phyloP scores from a whole-genome alignment of 768 basidiomycete species.

The Favolaschia claudopus region DNA sequence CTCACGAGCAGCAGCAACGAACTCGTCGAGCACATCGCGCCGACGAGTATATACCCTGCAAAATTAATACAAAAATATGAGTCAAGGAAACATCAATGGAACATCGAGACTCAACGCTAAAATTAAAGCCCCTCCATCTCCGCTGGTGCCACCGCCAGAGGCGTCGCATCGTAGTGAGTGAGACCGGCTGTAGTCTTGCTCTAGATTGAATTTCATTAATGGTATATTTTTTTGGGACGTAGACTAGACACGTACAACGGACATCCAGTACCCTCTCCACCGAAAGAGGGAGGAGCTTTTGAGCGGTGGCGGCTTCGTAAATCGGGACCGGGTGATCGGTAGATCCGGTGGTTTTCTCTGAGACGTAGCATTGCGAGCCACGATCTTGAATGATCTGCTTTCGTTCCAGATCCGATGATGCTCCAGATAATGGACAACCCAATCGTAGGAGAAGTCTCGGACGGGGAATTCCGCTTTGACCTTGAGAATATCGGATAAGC shows the following conservation, averaged over 20 bases:
- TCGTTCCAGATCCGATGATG: slow-evolving; percentile 20
- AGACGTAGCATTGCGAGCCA: slow-evolving; percentile 12
- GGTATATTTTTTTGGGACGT: too few species aligned
- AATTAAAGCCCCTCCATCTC: too few species aligned
- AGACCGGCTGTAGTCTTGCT: too few species aligned
- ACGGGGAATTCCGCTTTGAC: slow-evolving; percentile 14
- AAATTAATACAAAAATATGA: not conserved
- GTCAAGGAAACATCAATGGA: not conserved
- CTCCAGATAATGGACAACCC: slow-evolving; percentile 19
- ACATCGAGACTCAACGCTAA: too few species aligned
- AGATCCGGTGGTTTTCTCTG: not conserved
- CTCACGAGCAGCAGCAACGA: slow-evolving; percentile 8
- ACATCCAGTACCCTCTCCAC: slow-evolving; percentile 24
- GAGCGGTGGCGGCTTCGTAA: slow-evolving; percentile 15
- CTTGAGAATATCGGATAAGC: not conserved
- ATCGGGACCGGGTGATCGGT: slow-evolving; percentile 6
- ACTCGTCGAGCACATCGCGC: slow-evolving; percentile 14
- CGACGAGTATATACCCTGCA: slow-evolving; percentile 16
- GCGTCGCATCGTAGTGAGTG: too few species aligned
- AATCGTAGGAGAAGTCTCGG: slow-evolving; percentile 17
- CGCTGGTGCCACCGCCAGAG: too few species aligned
- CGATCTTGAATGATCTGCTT: slow-evolving; percentile 22
- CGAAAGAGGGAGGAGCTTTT: slow-evolving; percentile 18
- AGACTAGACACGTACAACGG: too few species aligned
- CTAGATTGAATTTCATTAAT: too few species aligned